phyloP scores from a whole-genome alignment of 352 stramenopile species.

The Paralagenidium karlingii region DNA sequence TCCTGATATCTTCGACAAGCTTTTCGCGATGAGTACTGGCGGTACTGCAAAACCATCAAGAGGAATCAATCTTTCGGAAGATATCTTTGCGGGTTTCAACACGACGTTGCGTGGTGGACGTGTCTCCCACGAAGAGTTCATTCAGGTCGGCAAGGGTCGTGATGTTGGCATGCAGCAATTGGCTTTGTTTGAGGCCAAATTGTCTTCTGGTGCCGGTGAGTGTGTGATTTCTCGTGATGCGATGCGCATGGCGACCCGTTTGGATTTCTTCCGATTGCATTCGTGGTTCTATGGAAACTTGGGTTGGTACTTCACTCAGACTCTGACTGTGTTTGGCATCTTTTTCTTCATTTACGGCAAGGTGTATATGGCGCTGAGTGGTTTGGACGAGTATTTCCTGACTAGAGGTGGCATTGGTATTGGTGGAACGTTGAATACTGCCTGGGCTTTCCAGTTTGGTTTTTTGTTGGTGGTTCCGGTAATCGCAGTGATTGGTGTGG shows the following conservation, averaged over 20 bases:
- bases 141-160: slow-evolving; percentile 92
- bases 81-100: slow-evolving; percentile 85
- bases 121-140: slow-evolving; percentile 74
- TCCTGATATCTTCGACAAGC: slow-evolving; percentile 82
- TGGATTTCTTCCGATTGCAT: slow-evolving; percentile 96
- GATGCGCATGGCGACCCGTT: slow-evolving; percentile 88
- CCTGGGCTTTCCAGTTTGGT: slow-evolving; percentile 92
- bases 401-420: slow-evolving; percentile 88
- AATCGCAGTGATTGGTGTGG: slow-evolving; percentile 94
- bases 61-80: slow-evolving; percentile 76
- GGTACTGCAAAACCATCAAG: slow-evolving; percentile 76
- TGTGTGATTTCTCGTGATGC: slow-evolving; percentile 96
- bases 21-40: slow-evolving; percentile 71
- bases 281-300: slow-evolving; percentile 98
- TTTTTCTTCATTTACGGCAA: slow-evolving; percentile 98
- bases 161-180: slow-evolving; percentile 99
- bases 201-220: slow-evolving; percentile 94
- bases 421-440: slow-evolving; percentile 92
- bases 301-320: slow-evolving; percentile 97
- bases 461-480: slow-evolving; percentile 95
- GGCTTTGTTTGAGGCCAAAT: slow-evolving; percentile 96
- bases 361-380: slow-evolving; percentile 90
- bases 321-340: slow-evolving; percentile 95
- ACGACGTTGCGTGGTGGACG: slow-evolving; percentile 57
- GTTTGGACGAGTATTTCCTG: slow-evolving; percentile 87